Evolutionary conservation across 2,329 filamentous ascomycete genomes (phyloP).

Genomic region (Sordariomycetes sp.): DNA sequence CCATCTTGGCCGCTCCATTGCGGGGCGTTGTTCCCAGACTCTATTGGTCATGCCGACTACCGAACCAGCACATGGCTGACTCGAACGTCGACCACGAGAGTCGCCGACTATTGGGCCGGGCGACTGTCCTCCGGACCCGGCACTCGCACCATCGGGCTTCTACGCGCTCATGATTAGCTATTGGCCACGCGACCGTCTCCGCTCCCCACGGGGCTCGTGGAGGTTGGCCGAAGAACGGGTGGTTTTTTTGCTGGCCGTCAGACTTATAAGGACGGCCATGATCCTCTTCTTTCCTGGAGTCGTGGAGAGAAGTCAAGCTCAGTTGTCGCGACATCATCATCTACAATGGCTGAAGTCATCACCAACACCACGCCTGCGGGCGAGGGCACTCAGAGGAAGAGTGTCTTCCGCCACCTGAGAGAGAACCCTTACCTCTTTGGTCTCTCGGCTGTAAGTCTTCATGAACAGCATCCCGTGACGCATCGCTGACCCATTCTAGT

Average conservation of each 20-base stretch:
- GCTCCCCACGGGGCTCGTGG: background rate
- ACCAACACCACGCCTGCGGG: background rate
- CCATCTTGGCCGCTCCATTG: background rate
- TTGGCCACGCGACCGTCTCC: background rate
- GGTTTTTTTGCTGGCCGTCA: no score
- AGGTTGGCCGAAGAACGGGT: background rate
- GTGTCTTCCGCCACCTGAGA: conserved; percentile 15
- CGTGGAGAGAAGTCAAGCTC: background rate
- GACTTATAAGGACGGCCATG: background rate
- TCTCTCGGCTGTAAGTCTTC: conserved; percentile 25
- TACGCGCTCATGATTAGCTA: background rate
- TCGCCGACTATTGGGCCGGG: conserved; percentile 1
- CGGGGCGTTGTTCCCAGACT: no score
- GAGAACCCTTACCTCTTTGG: conserved; percentile 35
- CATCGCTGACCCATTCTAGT: conserved; percentile 7
- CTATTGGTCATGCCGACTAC: no score
- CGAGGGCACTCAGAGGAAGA: conserved; percentile 6
- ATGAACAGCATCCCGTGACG: background rate
- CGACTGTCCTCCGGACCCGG: conserved; percentile 1
- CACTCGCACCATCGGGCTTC: background rate
- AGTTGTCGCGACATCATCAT: background rate
- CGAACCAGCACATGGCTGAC: background rate
- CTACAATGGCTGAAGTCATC: conserved; percentile 1
- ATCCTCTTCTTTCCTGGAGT: background rate
- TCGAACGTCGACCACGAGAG: background rate